Conservation (phyloP, 139 green algal species). For the Mychonastes homosphaera region DNA sequence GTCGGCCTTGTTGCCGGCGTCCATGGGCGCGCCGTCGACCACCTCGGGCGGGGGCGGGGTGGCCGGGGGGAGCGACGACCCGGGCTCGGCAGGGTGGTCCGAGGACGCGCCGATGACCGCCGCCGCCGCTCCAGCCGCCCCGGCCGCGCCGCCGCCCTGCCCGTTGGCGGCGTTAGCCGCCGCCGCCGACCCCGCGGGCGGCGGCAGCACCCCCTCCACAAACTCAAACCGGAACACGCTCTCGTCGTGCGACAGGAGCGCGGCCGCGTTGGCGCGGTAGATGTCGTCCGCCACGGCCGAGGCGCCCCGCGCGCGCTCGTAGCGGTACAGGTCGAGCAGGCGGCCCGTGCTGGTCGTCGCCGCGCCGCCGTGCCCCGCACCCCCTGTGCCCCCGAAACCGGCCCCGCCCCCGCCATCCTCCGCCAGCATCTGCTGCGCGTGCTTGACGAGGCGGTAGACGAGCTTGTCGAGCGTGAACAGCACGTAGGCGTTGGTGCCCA, state of each 20-base stretch:
- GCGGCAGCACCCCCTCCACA: conserved; percentile 12
- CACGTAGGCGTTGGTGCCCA: conserved; percentile 81
- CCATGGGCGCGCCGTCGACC: no score
- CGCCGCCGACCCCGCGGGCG: no score
- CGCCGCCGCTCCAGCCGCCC: no score
- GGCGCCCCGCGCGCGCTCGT: conserved; percentile 49
- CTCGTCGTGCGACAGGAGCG: conserved; percentile 64
- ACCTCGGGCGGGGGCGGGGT: no score
- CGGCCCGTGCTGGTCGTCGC: conserved; percentile 24
- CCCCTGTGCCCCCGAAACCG: neutral
- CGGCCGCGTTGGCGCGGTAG: conserved; percentile 64
- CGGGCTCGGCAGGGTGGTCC: no score
- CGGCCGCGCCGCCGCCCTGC: no score
- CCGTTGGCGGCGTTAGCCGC: no score
- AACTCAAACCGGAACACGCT: conserved; percentile 12
- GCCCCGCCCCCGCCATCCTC: neutral
- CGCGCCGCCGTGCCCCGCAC: conserved; percentile 1
- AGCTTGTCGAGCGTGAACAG: conserved; percentile 96
- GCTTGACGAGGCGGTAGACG: conserved; percentile 80
- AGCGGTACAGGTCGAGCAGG: conserved; percentile 63
- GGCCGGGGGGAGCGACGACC: no score
- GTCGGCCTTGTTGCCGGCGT: no score
- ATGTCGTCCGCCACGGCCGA: conserved; percentile 35
- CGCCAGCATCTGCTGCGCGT: conserved; percentile 35
- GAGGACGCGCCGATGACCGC: no score